Evolutionary conservation across 106 monocot species (phyloP).

Genomic region (Dendrobium chrysotoxum): DNA sequence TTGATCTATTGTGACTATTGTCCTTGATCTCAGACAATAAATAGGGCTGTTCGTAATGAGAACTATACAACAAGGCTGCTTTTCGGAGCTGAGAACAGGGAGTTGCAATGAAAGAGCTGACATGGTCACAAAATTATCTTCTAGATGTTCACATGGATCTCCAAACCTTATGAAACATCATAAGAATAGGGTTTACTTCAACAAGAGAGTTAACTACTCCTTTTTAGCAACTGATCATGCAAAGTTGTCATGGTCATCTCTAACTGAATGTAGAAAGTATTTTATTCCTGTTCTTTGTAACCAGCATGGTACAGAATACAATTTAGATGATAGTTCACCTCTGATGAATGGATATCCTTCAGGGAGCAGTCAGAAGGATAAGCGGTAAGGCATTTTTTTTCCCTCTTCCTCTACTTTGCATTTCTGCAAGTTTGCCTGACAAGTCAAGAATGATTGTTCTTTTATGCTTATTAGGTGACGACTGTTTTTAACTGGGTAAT

Average conservation of each 20-base stretch:
- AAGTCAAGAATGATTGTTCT: neutral
- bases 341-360: slow-evolving; percentile 20
- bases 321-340: slow-evolving; percentile 14
- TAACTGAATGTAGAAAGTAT: slow-evolving; percentile 22
- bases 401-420: neutral
- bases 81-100: neutral
- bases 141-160: slow-evolving; percentile 9
- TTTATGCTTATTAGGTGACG: neutral
- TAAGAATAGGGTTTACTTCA: neutral
- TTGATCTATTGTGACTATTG: neutral
- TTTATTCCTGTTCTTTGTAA: slow-evolving; percentile 14
- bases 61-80: neutral
- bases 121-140: slow-evolving; percentile 7
- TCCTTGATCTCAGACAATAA: neutral
- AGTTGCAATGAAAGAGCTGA: slow-evolving; percentile 9
- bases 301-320: slow-evolving; percentile 29
- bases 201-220: slow-evolving; percentile 9
- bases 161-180: neutral
- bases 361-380: slow-evolving; percentile 8
- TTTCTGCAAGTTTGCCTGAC: neutral
- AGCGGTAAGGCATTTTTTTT: slow-evolving; percentile 23
- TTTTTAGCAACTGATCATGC: neutral
- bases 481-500: neutral
- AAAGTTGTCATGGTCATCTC: slow-evolving; percentile 5
- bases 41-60: neutral